Evolutionary conservation across 1,284 basidiomycete species (phyloP).

Genomic region (Coriolopsis trogii): DNA sequence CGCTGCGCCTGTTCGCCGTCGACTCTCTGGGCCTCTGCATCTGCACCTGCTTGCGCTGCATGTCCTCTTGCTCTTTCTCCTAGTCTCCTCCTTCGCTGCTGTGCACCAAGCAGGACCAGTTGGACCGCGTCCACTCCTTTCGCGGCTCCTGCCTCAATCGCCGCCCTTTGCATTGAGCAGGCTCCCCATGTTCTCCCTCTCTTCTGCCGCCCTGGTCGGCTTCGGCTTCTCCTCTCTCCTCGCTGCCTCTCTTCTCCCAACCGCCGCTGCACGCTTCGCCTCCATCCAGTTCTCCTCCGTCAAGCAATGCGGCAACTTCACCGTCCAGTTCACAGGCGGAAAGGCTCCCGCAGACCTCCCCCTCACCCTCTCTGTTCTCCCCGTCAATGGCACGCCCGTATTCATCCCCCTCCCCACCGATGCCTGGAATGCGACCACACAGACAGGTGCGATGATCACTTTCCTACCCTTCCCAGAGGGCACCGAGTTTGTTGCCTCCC

Average conservation of each 20-base stretch:
- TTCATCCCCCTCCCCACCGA: constrained; percentile 46
- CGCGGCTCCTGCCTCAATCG: constrained; percentile 20
- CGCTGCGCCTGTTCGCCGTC: constrained; percentile 16
- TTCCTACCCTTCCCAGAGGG: constrained; percentile 55
- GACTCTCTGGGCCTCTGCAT: constrained; percentile 22
- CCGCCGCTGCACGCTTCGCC: constrained; percentile 45
- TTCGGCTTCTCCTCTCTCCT: constrained; percentile 24
- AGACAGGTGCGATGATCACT: constrained; percentile 47
- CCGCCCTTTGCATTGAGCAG: constrained; percentile 19
- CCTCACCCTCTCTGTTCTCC: constrained; percentile 54
- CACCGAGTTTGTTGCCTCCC: constrained; percentile 55
- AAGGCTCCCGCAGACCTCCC: constrained; percentile 40
- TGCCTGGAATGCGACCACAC: constrained; percentile 40
- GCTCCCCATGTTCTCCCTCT: constrained; percentile 35
- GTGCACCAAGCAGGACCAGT: constrained; percentile 30
- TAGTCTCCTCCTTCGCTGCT: constrained; percentile 17
- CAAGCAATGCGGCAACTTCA: constrained; percentile 56
- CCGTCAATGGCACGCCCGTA: constrained; percentile 52
- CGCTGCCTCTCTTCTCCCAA: constrained; percentile 46
- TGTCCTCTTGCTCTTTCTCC: too few species aligned
- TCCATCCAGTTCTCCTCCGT: constrained; percentile 53
- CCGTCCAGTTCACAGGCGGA: constrained; percentile 48
- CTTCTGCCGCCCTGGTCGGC: constrained; percentile 39
- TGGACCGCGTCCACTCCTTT: constrained; percentile 27
- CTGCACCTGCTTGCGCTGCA: too few species aligned